Percentiles rank a stretch among this genome's conserved stretches.
Conservation (phyloP, 2,329 filamentous ascomycete genomes). For the Coniochaeta sp. region DNA sequence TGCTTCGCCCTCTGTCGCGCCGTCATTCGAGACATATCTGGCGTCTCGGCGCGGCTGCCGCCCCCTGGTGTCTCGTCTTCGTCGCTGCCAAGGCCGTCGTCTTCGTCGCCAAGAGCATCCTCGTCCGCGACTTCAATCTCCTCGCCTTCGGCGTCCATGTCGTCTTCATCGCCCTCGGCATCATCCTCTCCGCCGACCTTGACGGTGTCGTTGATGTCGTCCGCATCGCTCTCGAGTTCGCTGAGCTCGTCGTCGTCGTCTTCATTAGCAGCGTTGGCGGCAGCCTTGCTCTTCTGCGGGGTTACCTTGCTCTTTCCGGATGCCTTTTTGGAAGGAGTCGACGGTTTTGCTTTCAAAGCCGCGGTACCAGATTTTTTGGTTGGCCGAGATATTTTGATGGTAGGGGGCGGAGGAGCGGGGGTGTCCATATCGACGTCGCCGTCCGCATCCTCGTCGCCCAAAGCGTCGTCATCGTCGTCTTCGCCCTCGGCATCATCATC, state of each 20-base stretch:
- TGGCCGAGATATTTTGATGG: conserved; percentile 43
- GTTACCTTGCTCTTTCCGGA: conserved; percentile 17
- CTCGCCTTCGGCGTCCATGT: conserved; percentile 34
- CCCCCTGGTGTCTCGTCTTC: conserved; percentile 25
- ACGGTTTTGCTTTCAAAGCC: conserved; percentile 22
- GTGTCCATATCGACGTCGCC: conserved; percentile 42
- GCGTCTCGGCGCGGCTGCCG: conserved; percentile 41
- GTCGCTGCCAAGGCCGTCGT: conserved; percentile 24
- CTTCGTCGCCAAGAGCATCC: conserved; percentile 28
- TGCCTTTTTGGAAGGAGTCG: conserved; percentile 19
- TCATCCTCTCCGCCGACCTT: conserved; percentile 22
- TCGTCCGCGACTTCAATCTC: conserved; percentile 31
- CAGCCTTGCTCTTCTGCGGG: conserved; percentile 3
- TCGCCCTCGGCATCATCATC: conserved; percentile 32
- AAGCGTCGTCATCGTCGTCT: conserved; percentile 37
- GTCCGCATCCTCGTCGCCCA: conserved; percentile 33
- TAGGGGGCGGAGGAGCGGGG: conserved; percentile 26
- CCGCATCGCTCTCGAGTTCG: conserved; percentile 46
- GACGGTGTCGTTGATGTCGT: conserved; percentile 38
- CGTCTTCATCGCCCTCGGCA: conserved; percentile 30
- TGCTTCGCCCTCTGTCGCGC: conserved; percentile 53
- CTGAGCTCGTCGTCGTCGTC: conserved; percentile 49
- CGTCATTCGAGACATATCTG: conserved; percentile 53
- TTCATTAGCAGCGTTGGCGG: conserved; percentile 22
- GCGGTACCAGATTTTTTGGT: conserved; percentile 17